These are phyloP conservation scores for Evansstolkia leycettana DNA, from an alignment of 495 filamentous ascomycete genomes.

Conservation along the genomic window DNA sequence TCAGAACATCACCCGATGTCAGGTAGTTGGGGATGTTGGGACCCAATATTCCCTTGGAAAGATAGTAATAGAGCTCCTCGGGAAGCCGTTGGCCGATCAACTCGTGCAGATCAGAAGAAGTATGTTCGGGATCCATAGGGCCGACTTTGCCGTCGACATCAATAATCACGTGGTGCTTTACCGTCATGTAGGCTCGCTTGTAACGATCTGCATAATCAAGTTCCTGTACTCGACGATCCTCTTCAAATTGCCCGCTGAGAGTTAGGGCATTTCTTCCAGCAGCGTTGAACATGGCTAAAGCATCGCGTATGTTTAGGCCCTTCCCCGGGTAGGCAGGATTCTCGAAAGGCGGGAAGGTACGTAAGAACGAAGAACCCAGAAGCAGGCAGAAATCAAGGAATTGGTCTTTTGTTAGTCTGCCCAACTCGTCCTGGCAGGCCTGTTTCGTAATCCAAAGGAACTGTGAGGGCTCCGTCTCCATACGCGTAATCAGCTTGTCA, in stretches of 20 bases:
- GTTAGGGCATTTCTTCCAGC: conserved; percentile 48
- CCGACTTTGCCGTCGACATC: conserved; percentile 61
- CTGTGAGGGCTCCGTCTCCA: conserved; percentile 53
- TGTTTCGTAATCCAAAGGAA: conserved; percentile 65
- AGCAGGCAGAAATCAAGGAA: conserved; percentile 79
- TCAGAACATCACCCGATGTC: conserved; percentile 59
- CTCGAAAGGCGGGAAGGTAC: conserved; percentile 62
- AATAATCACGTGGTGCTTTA: conserved; percentile 79
- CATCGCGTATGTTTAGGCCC: conserved; percentile 46
- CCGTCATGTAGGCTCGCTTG: conserved; percentile 65
- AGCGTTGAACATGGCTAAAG: conserved; percentile 57
- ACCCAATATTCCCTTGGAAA: conserved; percentile 70
- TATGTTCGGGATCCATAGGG: conserved; percentile 52
- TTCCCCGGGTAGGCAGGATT: conserved; percentile 35
- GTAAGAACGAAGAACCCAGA: conserved; percentile 68
- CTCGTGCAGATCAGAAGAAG: conserved; percentile 73
- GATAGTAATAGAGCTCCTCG: conserved; percentile 84
- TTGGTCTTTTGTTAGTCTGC: conserved; percentile 52
- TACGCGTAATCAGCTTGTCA: conserved; percentile 66
- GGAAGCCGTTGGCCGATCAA: conserved; percentile 83
- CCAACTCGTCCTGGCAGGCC: conserved; percentile 55
- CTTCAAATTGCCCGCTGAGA: conserved; percentile 56
- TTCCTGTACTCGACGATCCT: conserved; percentile 57
- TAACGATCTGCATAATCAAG: conserved; percentile 73
- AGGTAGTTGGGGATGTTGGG: conserved; percentile 71